Evolutionary conservation across 2,329 filamentous ascomycete species (phyloP).

Genomic region (Aaosphaeria arxii): DNA sequence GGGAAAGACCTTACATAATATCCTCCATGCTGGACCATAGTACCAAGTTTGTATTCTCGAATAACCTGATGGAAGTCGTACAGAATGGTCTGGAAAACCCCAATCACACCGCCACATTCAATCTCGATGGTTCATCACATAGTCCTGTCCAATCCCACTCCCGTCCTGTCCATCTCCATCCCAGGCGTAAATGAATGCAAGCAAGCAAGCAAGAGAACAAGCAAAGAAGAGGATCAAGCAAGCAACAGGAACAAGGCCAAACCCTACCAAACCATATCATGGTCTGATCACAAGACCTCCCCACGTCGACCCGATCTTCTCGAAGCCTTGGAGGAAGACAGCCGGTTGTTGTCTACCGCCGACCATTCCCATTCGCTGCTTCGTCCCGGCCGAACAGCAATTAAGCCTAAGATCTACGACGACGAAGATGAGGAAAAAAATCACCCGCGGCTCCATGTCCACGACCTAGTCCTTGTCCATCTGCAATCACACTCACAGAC

Average conservation of each 20-base stretch:
- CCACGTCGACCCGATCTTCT: slow-evolving; percentile 17
- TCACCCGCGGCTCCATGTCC: slow-evolving; percentile 10
- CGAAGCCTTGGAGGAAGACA: slow-evolving; percentile 22
- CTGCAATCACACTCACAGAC: neutral
- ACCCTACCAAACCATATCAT: neutral
- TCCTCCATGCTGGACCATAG: slow-evolving; percentile 13
- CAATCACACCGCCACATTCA: slow-evolving; percentile 3
- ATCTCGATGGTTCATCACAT: neutral
- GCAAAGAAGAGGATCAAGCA: neutral
- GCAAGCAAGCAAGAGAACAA: neutral
- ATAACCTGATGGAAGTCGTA: neutral
- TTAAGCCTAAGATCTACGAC: slow-evolving; percentile 35
- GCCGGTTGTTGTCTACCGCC: slow-evolving; percentile 16
- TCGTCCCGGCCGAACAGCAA: slow-evolving; percentile 14
- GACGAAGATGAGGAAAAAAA: slow-evolving; percentile 5
- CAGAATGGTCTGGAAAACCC: too few relatives aligned
- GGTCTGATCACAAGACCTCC: slow-evolving; percentile 18
- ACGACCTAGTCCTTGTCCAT: neutral
- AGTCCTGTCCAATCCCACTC: neutral
- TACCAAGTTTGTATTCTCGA: neutral
- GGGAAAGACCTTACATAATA: slow-evolving; percentile 13
- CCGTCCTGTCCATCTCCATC: neutral
- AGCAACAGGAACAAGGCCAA: neutral
- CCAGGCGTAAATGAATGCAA: neutral
- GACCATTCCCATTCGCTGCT: neutral